Conservation (phyloP, 768 basidiomycete species). For the Calocybe cyanea region DNA sequence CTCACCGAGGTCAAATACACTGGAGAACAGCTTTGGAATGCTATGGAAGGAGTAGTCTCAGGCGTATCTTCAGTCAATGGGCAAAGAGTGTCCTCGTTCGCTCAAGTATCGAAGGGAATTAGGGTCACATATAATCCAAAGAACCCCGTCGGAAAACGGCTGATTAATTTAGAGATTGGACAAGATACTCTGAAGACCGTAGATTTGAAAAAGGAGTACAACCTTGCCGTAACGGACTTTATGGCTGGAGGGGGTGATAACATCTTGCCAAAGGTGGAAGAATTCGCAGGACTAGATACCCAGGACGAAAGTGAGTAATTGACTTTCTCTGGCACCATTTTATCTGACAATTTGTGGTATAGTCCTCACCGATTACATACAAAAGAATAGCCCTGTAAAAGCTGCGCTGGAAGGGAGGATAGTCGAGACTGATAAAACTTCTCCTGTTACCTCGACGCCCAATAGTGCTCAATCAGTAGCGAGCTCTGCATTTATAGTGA, state of each 20-base stretch:
- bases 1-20: constrained; percentile 3
- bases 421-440: neutral
- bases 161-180: constrained; percentile 9
- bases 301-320: constrained; percentile 3
- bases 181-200: constrained; percentile 1
- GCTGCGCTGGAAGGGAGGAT: neutral
- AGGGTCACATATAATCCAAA: constrained; percentile 3
- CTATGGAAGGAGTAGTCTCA: constrained; percentile 2
- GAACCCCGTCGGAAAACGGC: constrained; percentile 1
- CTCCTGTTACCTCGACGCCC: no score
- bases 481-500: no score
- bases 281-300: constrained; percentile 1
- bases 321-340: neutral
- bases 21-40: constrained; percentile 3
- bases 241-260: constrained; percentile 6
- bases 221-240: constrained; percentile 2
- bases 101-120: constrained; percentile 4
- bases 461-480: no score
- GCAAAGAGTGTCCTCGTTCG: constrained; percentile 4
- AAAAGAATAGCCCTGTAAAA: constrained; percentile 1
- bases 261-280: constrained; percentile 4
- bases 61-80: constrained; percentile 3
- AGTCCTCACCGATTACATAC: constrained; percentile 4
- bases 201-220: constrained; percentile 1
- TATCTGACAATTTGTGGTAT: neutral